Evolutionary conservation across 2,329 filamentous ascomycete genomes (phyloP), one percentile per base, ranked within the genome.

Genomic region (Cyphellophora attinorum): DNA sequence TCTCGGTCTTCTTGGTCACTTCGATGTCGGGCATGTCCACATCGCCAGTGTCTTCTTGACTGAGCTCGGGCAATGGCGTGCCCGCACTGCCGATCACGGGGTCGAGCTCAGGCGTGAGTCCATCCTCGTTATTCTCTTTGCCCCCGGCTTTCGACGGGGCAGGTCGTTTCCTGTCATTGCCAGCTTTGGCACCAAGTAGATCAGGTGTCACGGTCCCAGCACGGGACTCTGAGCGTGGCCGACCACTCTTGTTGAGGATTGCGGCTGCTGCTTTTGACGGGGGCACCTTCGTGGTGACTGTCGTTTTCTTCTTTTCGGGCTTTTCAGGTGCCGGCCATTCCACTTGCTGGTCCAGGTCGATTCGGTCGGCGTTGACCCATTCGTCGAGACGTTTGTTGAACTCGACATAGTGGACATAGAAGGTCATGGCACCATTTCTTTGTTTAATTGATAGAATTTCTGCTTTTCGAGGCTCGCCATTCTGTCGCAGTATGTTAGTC

Each of bases 351-450:
- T 73, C 68, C 38, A 98, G 79, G 56, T 96, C 85, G 47, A 98
- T 85, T 21, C 91, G 76, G 21, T 75, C 70, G 18, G 81, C 74
- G 2, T 82, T 71, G 6, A 98, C 79, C 91, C 91, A 98, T 67
- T 98, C 91, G 49, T 79, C 74, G 19, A 79, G 64, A 67, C 76
- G 76, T 51, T 96, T 96, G 64, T 96, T 96, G 74, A 95, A 96
- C 53, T 93, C 93, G 54, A 94, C 85, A 57, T 95, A 96, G 59
- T 96, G 93, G 52, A 93, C 93, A 60, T 95, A 95, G 55, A 89
- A 95, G 36, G 84, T 82, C 25, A 85, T 81, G 11, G 82, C 80
- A 51, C 85, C 89, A 59, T 93, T 93, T 14, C 84, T 82, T 40
- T 88, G 84, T 53, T 84, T 81, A 49, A 96, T 93, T 39, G 85